Evolutionary conservation across 139 green algal genomes (phyloP), one percentile per base, ranked within the genome.

Genomic region (Micractinium conductrix): DNA sequence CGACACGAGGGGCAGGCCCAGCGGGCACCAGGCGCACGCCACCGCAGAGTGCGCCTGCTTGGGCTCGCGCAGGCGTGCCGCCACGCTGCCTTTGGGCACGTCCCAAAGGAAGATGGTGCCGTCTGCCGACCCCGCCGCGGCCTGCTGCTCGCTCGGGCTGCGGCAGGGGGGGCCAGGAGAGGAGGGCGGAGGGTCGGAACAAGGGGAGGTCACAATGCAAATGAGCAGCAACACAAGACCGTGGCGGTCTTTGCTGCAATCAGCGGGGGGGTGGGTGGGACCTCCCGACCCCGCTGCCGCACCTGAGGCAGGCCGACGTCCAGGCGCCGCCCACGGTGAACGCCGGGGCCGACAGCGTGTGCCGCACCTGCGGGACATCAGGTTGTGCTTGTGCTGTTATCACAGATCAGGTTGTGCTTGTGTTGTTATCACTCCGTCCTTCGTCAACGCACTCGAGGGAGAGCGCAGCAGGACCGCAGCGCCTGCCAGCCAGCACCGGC

Each of bases 91-190:
- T 42, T 67, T 68, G 24, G 60, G 33, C 60, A 93, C 48, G 76
- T 90, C 83, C 89, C 89, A 93, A 22, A 93, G 21, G 62, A 88
- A 90, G 0, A 93, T 19, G 0, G 75, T 79, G 22, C 89, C 90
- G 40, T 90, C 82, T 21, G 58, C 62, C 3, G 89, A 93, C 4
- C 89, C 89, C 2, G 88, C 87, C 17, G 87, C 79, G 0, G 84
- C 87, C n/a, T 88, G 85, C 14, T 43, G 63, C 69, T 88, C 89
- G 26, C 85, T 88, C 37, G 89, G 79, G 28, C 83, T 85, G 60
- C 69, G 22, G 73, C 30, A 50, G 71, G 43, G 44, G 1, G 28
- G 40, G 71, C 71, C 60, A 43, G 45, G n/a, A 33, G n/a, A 60
- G 43, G 24, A 4, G 43, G 43, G 26, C 24, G 24, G 71, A 8